phyloP scores from a whole-genome alignment of 1,284 basidiomycete species.

The Veloboletus limbatus region DNA sequence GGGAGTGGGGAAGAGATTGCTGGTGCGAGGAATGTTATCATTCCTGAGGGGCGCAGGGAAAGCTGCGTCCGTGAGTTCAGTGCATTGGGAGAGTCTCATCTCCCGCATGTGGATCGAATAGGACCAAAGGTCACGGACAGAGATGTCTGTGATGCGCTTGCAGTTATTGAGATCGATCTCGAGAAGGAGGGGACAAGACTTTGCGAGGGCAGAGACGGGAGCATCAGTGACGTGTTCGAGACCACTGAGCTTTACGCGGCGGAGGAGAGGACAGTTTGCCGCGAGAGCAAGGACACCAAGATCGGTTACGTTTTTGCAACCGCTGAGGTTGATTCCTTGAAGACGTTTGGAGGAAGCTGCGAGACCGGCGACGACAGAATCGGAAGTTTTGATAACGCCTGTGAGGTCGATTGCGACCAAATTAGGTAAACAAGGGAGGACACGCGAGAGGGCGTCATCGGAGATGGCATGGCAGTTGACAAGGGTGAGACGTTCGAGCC shows the following conservation, averaged over 20 bases:
- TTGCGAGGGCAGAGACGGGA: slow-evolving; percentile 80
- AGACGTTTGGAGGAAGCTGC: slow-evolving; percentile 72
- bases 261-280: slow-evolving; percentile 68
- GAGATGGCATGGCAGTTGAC: slow-evolving; percentile 79
- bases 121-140: slow-evolving; percentile 84
- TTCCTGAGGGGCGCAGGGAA: slow-evolving; percentile 71
- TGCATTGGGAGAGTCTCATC: slow-evolving; percentile 82
- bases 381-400: slow-evolving; percentile 66
- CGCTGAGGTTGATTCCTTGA: slow-evolving; percentile 91
- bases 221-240: slow-evolving; percentile 76
- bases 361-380: slow-evolving; percentile 69
- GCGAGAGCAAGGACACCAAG: slow-evolving; percentile 78
- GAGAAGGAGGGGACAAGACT: slow-evolving; percentile 81
- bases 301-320: slow-evolving; percentile 83
- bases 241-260: slow-evolving; percentile 85
- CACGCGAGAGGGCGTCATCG: slow-evolving; percentile 61
- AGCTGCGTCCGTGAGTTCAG: slow-evolving; percentile 77
- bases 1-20: slow-evolving; percentile 52
- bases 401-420: slow-evolving; percentile 91
- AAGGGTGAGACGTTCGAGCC: slow-evolving; percentile 90
- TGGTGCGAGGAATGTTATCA: slow-evolving; percentile 37
- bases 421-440: slow-evolving; percentile 71
- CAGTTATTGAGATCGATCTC: slow-evolving; percentile 94
- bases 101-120: slow-evolving; percentile 85
- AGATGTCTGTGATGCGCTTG: slow-evolving; percentile 71